Base-by-base conservation (phyloP, 2,329 filamentous ascomycete species). In the Clarireedia homoeocarpa region DNA sequence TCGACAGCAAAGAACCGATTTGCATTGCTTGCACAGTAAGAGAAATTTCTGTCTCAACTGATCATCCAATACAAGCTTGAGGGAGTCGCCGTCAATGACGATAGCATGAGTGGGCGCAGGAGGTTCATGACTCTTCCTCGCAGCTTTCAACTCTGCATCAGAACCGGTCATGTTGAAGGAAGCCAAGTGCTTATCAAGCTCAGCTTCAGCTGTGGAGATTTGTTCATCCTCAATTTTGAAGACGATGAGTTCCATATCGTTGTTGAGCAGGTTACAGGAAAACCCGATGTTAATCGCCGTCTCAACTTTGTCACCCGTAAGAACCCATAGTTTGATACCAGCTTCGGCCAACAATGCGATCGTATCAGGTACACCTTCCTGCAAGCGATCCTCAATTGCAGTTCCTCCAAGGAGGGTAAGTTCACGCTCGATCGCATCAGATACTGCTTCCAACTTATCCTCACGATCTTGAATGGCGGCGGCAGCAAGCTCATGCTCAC, bases 271-370 rank as follows among this genome's bases (percentile, higher is more conserved):
- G 65, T 99, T 99, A 76, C 95, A 99, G 10, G 95, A 99, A 73
- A 97, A 99, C 2, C 94, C 94, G 69, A 99, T 99, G 74, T 99
- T 99, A 83, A 99, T 99, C 57, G 95, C 94, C 24, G 94, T 99
- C 74, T 99, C 94, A 34, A 97, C 92, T 73, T 97, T 99, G 78
- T 99, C 94, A 61, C 95, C 94, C 15, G 94, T 99, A 62, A 99
- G 76, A 53, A 99, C 94, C 94, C 94, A 99, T 6, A 99, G 82
- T 73, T 99, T 99, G 73, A 99, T 96, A 70, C 95, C 95, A 53
- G 94, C 94, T 67, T 91, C 84, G 30, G 87, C 92, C 52, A 99
- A 83, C 46, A 99, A 75, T 51, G 87, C 88, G 65, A 99, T 99
- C 0, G 94, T 92, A 69, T 97, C 94, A 6, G 94, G 94, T 3